These are phyloP conservation scores for Papiliotrema terrestris DNA, from an alignment of 1,284 basidiomycete genomes.

Conservation along the genomic window DNA sequence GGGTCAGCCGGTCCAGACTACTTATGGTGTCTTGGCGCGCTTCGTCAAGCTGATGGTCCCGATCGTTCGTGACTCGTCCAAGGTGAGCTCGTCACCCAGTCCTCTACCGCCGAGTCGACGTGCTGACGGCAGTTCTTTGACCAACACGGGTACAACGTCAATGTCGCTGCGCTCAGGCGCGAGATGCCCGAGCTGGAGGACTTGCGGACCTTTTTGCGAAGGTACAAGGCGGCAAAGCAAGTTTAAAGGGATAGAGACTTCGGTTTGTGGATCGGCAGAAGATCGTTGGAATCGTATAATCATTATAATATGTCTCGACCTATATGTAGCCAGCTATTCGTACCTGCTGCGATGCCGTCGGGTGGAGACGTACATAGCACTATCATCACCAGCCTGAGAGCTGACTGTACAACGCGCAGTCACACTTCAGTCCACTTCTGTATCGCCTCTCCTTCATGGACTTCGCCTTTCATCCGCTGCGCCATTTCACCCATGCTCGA, in stretches of 20 bases:
- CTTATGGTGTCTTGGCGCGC: conserved; percentile 6
- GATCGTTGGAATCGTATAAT: neutral
- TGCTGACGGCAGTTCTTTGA: conserved; percentile 16
- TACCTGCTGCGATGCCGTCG: too few species aligned
- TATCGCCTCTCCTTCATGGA: too few species aligned
- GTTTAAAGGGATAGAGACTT: too few species aligned
- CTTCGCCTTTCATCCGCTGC: too few species aligned
- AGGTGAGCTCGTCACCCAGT: neutral
- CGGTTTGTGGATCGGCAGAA: too few species aligned
- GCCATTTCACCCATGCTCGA: too few species aligned
- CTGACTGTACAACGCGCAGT: too few species aligned
- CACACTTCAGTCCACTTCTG: too few species aligned
- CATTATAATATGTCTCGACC: neutral
- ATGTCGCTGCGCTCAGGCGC: conserved; percentile 2
- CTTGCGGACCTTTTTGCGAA: conserved; percentile 16
- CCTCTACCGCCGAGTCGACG: neutral
- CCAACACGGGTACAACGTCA: conserved; percentile 9
- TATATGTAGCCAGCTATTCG: too few species aligned
- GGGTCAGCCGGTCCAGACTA: conserved; percentile 7
- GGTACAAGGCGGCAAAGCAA: conserved; percentile 12
- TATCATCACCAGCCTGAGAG: too few species aligned
- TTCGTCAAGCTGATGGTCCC: neutral
- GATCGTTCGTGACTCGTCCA: neutral
- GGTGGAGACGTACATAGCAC: too few species aligned
- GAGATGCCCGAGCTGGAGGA: conserved; percentile 21